Base-by-base conservation (phyloP, 495 filamentous ascomycete genomes). In the Hypoxylon intermedium region DNA sequence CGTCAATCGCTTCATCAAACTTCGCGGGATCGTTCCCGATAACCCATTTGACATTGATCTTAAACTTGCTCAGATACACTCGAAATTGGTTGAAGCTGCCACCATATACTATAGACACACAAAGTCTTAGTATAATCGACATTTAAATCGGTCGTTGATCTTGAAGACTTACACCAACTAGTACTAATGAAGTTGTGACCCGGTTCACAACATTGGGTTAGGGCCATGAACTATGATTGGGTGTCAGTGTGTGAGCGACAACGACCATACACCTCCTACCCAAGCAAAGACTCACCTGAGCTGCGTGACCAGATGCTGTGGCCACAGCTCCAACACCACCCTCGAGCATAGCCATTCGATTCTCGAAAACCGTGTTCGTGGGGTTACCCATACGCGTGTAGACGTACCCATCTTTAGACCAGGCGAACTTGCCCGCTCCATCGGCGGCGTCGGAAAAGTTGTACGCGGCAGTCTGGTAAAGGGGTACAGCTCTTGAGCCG, bases 341-440 rank as follows among this genome's bases (percentile, higher is more conserved):
- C 43, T 77, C 74, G 1, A 77, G 57, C 72, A 75, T 73, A 9
- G 75, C 60, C 75, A 77, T 77, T 16, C 75, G 65, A 42, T 55
- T 71, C 40, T 77, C 75, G 52, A 77, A 74, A 26, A 77, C 74
- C 1, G 69, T 71, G 48, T 72, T 76, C 20, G 75, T 77, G 24
- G 75, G 73, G 52, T 77, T 76, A 6, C 73, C 72, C 73, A 77
- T 76, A 38, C 75, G 71, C 2, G 75, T 77, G 53, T 76, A 77
- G 44, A 77, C 75, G 49, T 75, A 77, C 21, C 75, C 73, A 12
- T 75, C 73, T 48, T 69, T 73, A 15, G 70, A 72, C 73, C 73
- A 77, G 5, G 73, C 73, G 41, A 77, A 76, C 26, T 77, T 77
- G 43, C 67, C 64, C 12, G 75, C 75, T 11, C 75, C 75, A 62